Base-by-base conservation (phyloP, 192 early-diverging fungal species). In the Dissophora globulifera region DNA sequence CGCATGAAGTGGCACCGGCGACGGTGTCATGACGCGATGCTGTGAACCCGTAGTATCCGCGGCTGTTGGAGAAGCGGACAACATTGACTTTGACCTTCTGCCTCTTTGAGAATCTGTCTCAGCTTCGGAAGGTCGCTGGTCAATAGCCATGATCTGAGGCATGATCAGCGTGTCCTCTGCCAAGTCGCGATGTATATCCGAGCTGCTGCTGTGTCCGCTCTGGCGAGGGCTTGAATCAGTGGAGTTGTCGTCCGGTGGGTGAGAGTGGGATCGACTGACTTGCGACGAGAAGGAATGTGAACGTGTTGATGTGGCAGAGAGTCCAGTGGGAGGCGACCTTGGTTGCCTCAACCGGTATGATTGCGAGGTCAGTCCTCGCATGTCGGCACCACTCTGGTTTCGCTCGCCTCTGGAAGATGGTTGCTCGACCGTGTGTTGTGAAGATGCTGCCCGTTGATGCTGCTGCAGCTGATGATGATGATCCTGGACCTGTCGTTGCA, bases 11-110 rank as follows among this genome's bases (percentile, higher is more conserved):
- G 72, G 72, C 0, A 76, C 72, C 2, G 72, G 72, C 15, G 72
- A 76, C 11, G 72, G 62, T 17, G 64, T 67, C 64, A 76, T 76
- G 33, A 76, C 67, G 12, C 72, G 72, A 16, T 54, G 70, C 1
- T 53, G 29, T 2, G 51, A 42, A 3, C 72, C 63, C 50, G 55
- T 50, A 11, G 53, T 56, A 6, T 56, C 52, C 41, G 40, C 23
- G 47, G 43, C 42, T 32, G 58, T 25, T 40, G 63, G 72, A 10
- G 72, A 76, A 3, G 63, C 29, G 4, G 71, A 66, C 11, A 59
- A 17, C 4, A 32, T 46, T 11, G 43, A 53, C n/a, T 47, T 54
- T 26, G 47, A 19, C 15, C 20, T 45, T 16, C 42, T 27, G 13
- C 45, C 40, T 43, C 23, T 50, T 2, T 49, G 47, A 4, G 32